A percentile compares a stretch with the other conserved stretches of the same genome.
Conservation (phyloP, 768 basidiomycete genomes). For the Lentinus brumalis region DNA sequence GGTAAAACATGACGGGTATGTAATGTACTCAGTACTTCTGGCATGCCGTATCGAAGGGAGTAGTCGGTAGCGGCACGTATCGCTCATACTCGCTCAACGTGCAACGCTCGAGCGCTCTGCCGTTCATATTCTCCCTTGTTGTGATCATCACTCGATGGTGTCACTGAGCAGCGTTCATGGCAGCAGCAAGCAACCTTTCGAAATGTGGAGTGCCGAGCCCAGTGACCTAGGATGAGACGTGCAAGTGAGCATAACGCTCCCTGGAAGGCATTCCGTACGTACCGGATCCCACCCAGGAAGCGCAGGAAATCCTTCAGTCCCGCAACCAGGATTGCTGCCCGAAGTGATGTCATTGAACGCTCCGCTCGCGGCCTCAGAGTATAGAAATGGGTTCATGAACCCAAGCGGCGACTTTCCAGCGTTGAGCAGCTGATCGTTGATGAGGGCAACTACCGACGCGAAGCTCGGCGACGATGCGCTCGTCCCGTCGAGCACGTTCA, state of each 20-base stretch:
- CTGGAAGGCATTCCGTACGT: slow-evolving; percentile 14
- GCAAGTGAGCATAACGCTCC: background rate
- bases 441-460: slow-evolving; percentile 35
- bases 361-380: slow-evolving; percentile 20
- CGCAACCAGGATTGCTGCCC: slow-evolving; percentile 37
- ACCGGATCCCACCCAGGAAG: slow-evolving; percentile 33
- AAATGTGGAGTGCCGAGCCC: slow-evolving; percentile 37
- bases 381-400: slow-evolving; percentile 41
- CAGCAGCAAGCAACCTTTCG: slow-evolving; percentile 14
- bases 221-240: slow-evolving; percentile 19
- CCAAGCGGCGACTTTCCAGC: slow-evolving; percentile 33
- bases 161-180: background rate
- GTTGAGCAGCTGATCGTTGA: slow-evolving; percentile 36
- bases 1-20: too few species aligned
- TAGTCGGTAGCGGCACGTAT: too few species aligned
- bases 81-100: too few species aligned
- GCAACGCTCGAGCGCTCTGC: too few species aligned
- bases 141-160: too few species aligned
- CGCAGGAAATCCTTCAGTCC: slow-evolving; percentile 35
- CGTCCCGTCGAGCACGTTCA: slow-evolving; percentile 27
- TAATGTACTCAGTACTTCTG: too few species aligned
- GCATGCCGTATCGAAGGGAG: too few species aligned
- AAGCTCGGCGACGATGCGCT: slow-evolving; percentile 37
- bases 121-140: too few species aligned
- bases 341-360: slow-evolving; percentile 36